A percentile compares a stretch with the other conserved stretches of the same genome.
Evolutionary conservation across 148 eudicot genomes (phyloP).

Genomic region (Rhododendron simsii): DNA sequence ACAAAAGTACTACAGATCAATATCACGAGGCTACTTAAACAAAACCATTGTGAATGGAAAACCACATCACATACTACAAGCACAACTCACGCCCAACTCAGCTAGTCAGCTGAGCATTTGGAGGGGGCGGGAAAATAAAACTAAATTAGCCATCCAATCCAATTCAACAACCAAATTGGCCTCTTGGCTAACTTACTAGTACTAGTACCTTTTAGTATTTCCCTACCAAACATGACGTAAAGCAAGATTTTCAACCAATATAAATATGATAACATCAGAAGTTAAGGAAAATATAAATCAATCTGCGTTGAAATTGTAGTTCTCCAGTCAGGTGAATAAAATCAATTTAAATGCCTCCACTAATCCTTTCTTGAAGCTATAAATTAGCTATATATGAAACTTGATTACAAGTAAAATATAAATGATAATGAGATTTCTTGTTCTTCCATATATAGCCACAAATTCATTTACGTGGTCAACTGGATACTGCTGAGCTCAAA

Average conservation of each 20-base stretch:
- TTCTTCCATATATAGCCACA: neutral
- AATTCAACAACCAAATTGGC: neutral
- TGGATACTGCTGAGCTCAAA: neutral
- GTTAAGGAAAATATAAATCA: neutral
- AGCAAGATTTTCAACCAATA: neutral
- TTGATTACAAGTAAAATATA: conserved; percentile 3
- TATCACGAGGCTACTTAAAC: too few species aligned
- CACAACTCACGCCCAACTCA: too few species aligned
- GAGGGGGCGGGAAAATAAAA: too few species aligned
- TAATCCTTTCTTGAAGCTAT: neutral
- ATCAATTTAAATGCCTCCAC: conserved; percentile 4
- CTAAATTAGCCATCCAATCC: too few species aligned
- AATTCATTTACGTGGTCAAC: neutral
- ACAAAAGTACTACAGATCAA: too few species aligned
- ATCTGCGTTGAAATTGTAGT: neutral
- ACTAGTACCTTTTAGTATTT: neutral
- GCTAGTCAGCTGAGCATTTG: too few species aligned
- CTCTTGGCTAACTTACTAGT: neutral
- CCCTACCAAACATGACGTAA: neutral
- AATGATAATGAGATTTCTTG: neutral
- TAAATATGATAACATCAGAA: neutral
- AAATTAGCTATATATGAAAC: neutral
- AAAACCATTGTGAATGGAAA: too few species aligned
- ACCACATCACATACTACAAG: too few species aligned
- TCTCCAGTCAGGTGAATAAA: neutral